Base-by-base conservation (phyloP, 164 flowering plant genomes). In the Euptelea pleiosperma region DNA sequence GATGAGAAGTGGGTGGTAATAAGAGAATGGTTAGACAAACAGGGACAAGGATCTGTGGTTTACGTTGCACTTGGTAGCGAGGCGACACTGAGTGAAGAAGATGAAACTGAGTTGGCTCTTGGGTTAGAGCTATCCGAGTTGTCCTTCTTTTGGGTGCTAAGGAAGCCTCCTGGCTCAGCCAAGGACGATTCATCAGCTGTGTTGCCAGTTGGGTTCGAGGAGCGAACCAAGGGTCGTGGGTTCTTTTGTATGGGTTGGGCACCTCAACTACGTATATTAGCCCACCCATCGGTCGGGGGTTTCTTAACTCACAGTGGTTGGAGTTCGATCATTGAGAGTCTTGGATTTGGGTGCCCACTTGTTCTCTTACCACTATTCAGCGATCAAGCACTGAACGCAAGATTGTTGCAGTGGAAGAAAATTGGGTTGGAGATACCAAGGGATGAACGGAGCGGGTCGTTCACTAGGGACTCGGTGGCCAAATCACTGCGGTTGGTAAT, bases 81-180 rank as follows among this genome's bases (percentile, higher is more conserved):
- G 57, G 57, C 31, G 2, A 26, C 34, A 15, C 52, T 43, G 48
- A 70, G 61, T 60, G 62, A 52, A 40, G 59, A 61, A 14, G 41
- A 69, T 8, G 36, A 51, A 30, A 41, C 8, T n/a, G 70, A 66
- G 69, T 19, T 73, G 31, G 73, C 73, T 10, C 53, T 35, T 7
- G 77, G 73, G 19, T 26, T 57, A 10, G 68, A 64, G 4, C 24
- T 21, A 11, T 73, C 75, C 0, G 49, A 29, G 21, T 3, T 73
- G 12, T 73, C 79, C 0, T 77, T 77, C 59, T 42, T 77, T 22
- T 80, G 81, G 84, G 78, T 40, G 5, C 42, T 74, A 25, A 62
- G 63, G 40, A 64, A 43, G 25, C 57, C 25, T 0, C 7, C 6
- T 0, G 51, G 62, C 3, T 5, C 11, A 1, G 4, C 36, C 3